Evolutionary conservation across 176 grass and related monocot genomes (phyloP).

Genomic region (Calamus simplicifolius): DNA sequence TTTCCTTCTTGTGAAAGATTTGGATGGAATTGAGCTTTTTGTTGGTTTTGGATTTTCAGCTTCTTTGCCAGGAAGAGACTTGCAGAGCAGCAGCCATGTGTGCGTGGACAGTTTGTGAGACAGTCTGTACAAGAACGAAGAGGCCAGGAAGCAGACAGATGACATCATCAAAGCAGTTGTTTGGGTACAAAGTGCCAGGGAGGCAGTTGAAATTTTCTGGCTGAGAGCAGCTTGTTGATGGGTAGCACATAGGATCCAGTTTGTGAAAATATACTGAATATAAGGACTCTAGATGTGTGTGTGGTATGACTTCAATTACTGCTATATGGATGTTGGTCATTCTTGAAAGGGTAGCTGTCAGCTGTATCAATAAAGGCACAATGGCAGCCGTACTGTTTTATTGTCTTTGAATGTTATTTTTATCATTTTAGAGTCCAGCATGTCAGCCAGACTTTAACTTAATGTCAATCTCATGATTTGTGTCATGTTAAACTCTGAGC

Average conservation of each 20-base stretch:
- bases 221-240: constrained; percentile 4
- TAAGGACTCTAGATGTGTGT: not conserved
- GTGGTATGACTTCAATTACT: constrained; percentile 5
- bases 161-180: constrained; percentile 15
- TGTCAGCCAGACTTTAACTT: too few relatives aligned
- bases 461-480: too few relatives aligned
- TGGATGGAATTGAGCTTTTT: constrained; percentile 12
- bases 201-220: constrained; percentile 22
- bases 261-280: constrained; percentile 13
- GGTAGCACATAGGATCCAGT: not conserved
- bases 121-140: constrained; percentile 39
- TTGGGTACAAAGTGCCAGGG: constrained; percentile 4
- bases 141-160: constrained; percentile 44
- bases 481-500: too few relatives aligned
- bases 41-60: constrained; percentile 35
- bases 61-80: constrained; percentile 73
- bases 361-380: constrained; percentile 3
- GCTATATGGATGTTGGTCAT: not conserved
- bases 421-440: too few relatives aligned
- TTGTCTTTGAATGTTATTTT: not conserved
- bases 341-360: constrained; percentile 10
- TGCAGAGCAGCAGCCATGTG: constrained; percentile 63
- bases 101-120: constrained; percentile 68
- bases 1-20: not conserved
- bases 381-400: not conserved